Conservation (phyloP, 2,329 filamentous ascomycete genomes). For the Amauroascus verrucosus region DNA sequence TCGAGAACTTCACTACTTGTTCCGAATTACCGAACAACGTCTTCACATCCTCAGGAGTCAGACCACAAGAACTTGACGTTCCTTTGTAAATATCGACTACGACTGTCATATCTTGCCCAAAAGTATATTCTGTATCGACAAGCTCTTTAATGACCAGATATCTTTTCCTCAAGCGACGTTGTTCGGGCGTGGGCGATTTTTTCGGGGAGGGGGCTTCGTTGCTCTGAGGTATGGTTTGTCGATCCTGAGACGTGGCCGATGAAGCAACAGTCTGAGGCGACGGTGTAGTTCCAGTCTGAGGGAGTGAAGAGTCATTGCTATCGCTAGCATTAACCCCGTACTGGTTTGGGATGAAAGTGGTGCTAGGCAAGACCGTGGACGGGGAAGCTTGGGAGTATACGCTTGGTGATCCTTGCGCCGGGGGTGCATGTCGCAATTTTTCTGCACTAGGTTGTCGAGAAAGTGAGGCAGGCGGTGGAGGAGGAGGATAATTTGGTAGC, state of each 20-base stretch:
- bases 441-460: constrained; percentile 1
- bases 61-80: constrained; percentile 70
- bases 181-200: constrained; percentile 30
- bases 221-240: constrained; percentile 22
- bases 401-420: constrained; percentile 19
- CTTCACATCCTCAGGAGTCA: constrained; percentile 76
- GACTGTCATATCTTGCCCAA: constrained; percentile 92
- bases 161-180: constrained; percentile 60
- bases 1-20: constrained; percentile 79
- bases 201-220: constrained; percentile 16
- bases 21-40: constrained; percentile 87
- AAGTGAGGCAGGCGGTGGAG: constrained; percentile 32
- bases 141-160: constrained; percentile 82
- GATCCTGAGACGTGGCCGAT: constrained; percentile 31
- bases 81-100: constrained; percentile 96
- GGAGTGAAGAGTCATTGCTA: constrained; percentile 32
- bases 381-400: constrained; percentile 18
- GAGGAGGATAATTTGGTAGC: constrained; percentile 38
- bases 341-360: constrained; percentile 14
- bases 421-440: constrained; percentile 9
- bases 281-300: constrained; percentile 21
- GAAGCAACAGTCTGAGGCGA: constrained; percentile 28
- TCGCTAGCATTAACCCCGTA: constrained; percentile 22
- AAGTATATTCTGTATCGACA: constrained; percentile 82
- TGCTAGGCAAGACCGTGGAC: constrained; percentile 13